Evolutionary conservation across 1,284 basidiomycete species (phyloP).

Genomic region (Austroboletus olivaceoglutinosus): DNA sequence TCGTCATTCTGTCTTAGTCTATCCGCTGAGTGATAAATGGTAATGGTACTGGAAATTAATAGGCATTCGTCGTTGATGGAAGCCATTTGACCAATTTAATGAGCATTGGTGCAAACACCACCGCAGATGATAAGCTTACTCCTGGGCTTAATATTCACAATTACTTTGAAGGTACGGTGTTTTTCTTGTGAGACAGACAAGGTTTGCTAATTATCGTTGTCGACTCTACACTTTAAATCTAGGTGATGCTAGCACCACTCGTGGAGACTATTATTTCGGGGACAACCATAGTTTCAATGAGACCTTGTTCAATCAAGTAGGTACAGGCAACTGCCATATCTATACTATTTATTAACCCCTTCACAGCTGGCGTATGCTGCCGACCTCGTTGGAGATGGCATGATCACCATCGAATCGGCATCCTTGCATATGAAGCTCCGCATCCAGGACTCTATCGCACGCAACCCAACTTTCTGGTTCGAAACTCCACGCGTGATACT

Average conservation of each 20-base stretch:
- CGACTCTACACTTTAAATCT: neutral
- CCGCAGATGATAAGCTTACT: slow-evolving; percentile 9
- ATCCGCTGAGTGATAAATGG: neutral
- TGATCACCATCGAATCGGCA: slow-evolving; percentile 20
- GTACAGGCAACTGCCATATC: neutral
- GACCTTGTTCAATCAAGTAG: slow-evolving; percentile 26
- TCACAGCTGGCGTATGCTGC: slow-evolving; percentile 18
- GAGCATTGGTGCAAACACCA: slow-evolving; percentile 28
- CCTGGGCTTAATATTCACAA: slow-evolving; percentile 22
- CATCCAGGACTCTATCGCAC: slow-evolving; percentile 28
- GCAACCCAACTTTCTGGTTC: slow-evolving; percentile 27
- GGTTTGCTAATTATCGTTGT: neutral
- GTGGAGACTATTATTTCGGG: slow-evolving; percentile 29
- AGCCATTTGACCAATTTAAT: slow-evolving; percentile 31
- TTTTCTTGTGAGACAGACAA: neutral
- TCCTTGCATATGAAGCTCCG: slow-evolving; percentile 13
- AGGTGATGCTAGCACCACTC: slow-evolving; percentile 30
- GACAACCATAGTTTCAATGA: slow-evolving; percentile 28
- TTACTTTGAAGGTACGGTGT: slow-evolving; percentile 20
- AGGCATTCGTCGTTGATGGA: slow-evolving; percentile 27
- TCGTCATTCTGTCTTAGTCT: neutral
- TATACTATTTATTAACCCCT: neutral
- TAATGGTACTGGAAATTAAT: neutral
- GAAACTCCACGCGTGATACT: slow-evolving; percentile 20
- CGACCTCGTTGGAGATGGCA: slow-evolving; percentile 14